phyloP scores from a whole-genome alignment of 1,139 yeast genomes.

The Yamadazyma blattariae region DNA sequence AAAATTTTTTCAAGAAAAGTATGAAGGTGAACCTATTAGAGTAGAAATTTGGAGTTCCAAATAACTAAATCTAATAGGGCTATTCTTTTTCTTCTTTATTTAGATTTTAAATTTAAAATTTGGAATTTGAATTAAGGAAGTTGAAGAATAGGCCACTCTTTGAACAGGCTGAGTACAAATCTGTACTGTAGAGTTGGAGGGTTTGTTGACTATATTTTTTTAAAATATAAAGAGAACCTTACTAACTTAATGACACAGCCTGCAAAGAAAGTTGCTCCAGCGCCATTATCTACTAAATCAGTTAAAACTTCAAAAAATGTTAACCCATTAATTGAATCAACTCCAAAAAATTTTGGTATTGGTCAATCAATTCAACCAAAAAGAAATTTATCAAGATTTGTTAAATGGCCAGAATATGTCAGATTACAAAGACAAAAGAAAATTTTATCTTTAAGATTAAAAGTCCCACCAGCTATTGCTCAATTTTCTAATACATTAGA shows the following conservation, averaged over 20 bases:
- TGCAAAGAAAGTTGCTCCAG: slow-evolving; percentile 52
- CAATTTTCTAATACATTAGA: slow-evolving; percentile 95
- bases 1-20: too few species aligned
- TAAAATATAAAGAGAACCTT: slow-evolving; percentile 6
- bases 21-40: slow-evolving; percentile 2
- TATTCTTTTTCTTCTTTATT: neutral
- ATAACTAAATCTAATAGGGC: neutral
- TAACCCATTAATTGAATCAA: slow-evolving; percentile 41
- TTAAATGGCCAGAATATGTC: slow-evolving; percentile 97
- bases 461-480: slow-evolving; percentile 97
- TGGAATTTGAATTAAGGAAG: too few species aligned
- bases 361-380: slow-evolving; percentile 44
- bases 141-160: slow-evolving; percentile 11
- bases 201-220: slow-evolving; percentile 10
- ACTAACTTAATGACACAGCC: slow-evolving; percentile 71
- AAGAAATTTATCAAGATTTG: slow-evolving; percentile 73
- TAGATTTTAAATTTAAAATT: too few species aligned
- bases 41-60: neutral
- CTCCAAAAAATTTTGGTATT: slow-evolving; percentile 42
- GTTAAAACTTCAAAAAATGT: slow-evolving; percentile 13
- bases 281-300: slow-evolving; percentile 46
- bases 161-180: slow-evolving; percentile 19
- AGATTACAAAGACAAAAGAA: slow-evolving; percentile 92
- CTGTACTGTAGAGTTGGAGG: slow-evolving; percentile 18
- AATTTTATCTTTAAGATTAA: slow-evolving; percentile 88